Evolutionary conservation across 345 rosid genomes (phyloP).

Genomic region (Pugionium cornutum): DNA sequence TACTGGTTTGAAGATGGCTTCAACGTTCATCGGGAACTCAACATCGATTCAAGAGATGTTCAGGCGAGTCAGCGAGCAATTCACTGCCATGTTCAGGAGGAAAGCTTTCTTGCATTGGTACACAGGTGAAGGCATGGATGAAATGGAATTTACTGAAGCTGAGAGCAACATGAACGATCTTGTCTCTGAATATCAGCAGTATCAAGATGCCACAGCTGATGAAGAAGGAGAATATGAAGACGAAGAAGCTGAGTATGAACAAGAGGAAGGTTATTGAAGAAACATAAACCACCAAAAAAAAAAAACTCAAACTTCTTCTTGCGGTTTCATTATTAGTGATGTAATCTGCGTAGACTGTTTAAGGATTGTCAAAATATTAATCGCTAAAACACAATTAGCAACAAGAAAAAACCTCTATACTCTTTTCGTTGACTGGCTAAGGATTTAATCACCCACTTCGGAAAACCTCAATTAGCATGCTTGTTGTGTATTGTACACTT

Average conservation of each 20-base stretch:
- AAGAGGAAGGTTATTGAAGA: constrained; percentile 41
- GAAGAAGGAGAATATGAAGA: constrained; percentile 40
- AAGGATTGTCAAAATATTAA: too few species aligned
- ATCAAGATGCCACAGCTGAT: constrained; percentile 67
- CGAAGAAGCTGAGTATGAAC: constrained; percentile 42
- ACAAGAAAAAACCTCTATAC: too few species aligned
- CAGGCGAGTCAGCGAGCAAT: too few species aligned
- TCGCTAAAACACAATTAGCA: neutral
- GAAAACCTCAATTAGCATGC: neutral
- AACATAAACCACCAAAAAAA: neutral
- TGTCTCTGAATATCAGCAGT: constrained; percentile 63
- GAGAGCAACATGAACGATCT: too few species aligned
- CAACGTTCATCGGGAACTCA: constrained; percentile 69
- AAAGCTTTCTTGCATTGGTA: too few species aligned
- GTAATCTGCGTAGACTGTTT: constrained; percentile 5
- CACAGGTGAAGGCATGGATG: too few species aligned
- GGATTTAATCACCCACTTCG: too few species aligned
- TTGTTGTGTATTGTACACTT: too few species aligned
- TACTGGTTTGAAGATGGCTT: constrained; percentile 51
- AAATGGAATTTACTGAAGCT: too few species aligned
- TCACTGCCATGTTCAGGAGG: too few species aligned
- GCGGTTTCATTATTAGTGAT: constrained; percentile 19
- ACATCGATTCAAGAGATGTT: neutral
- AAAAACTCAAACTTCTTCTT: neutral
- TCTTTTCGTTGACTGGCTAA: too few species aligned